Evolutionary conservation across 805 yeast genomes (phyloP).

Genomic region (Hanseniaspora opuntiae): DNA sequence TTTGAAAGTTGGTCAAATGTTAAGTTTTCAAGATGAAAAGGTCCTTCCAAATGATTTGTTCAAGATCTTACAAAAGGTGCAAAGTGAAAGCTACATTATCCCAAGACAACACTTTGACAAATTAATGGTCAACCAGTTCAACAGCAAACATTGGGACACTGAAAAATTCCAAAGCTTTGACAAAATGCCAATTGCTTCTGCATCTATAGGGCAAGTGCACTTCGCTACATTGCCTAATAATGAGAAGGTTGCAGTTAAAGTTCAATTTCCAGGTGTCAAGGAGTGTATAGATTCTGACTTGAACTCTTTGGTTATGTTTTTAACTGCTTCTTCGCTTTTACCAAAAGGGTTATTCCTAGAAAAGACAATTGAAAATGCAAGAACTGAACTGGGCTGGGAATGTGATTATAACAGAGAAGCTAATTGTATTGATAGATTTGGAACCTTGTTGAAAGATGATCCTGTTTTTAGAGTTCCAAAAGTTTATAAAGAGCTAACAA

Average conservation of each 20-base stretch:
- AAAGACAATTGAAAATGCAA: slow-evolving; percentile 81
- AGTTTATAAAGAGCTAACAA: slow-evolving; percentile 64
- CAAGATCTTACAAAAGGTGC: slow-evolving; percentile 66
- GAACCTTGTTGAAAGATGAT: slow-evolving; percentile 44
- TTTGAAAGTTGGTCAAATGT: slow-evolving; percentile 87
- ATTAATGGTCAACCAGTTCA: slow-evolving; percentile 61
- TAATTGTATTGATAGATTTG: slow-evolving; percentile 52
- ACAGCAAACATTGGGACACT: slow-evolving; percentile 51
- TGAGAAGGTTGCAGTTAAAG: slow-evolving; percentile 78
- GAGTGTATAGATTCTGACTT: slow-evolving; percentile 87
- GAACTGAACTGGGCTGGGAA: slow-evolving; percentile 91
- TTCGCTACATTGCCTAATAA: slow-evolving; percentile 55
- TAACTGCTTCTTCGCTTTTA: slow-evolving; percentile 73
- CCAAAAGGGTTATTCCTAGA: slow-evolving; percentile 90
- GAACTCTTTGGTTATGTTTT: slow-evolving; percentile 64
- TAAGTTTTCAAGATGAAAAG: slow-evolving; percentile 83
- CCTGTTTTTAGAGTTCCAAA: slow-evolving; percentile 65
- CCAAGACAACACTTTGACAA: slow-evolving; percentile 78
- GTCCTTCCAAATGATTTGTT: slow-evolving; percentile 77
- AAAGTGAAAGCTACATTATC: slow-evolving; percentile 92
- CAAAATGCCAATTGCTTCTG: slow-evolving; percentile 80
- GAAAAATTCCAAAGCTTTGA: slow-evolving; percentile 58
- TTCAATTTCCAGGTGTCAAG: slow-evolving; percentile 94
- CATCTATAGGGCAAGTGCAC: slow-evolving; percentile 95
- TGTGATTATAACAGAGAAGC: slow-evolving; percentile 92